Evolutionary conservation across 768 basidiomycete genomes (phyloP), one percentile per base, ranked within the genome.

Genomic region (Pleurotus cornucopiae): DNA sequence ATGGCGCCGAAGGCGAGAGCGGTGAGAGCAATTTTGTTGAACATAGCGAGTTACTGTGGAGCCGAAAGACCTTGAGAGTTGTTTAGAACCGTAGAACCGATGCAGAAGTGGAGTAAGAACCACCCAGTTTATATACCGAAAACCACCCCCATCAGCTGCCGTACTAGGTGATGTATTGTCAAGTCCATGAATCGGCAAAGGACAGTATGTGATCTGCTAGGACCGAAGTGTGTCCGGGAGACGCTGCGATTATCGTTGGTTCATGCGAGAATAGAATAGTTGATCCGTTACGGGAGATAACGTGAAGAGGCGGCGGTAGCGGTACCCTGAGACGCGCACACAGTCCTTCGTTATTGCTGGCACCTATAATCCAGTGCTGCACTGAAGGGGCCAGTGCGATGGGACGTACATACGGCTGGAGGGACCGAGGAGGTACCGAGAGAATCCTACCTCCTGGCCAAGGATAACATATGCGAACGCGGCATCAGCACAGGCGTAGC

Each of bases 1-100:
- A 73, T 68, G 51, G 76, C 65, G 51, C 67, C 58, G 58, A 72
- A 58, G 21, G 72, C 62, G 58, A 71, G 65, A 49, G 69, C 60
- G 60, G 71, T 49, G 58, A 77, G 70, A 61, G 72, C 63, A 39
- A 63, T 60, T 57, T 69, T 59, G 56, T 60, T 67, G 62, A 74
- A 71, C 74, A 77, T 77, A 41, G 16, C 38, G 51, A 25, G 41
- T 12, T 18, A 30, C 13, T 3, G 38, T n/a, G 16, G 21, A 48
- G 25, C 30, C 16, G 30, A 34, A 14, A 4, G 49, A 46, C 11
- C 13, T 39, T 18, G 16, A 16, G 21, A 53, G 38, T 53, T 16
- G 51, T 23, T 14, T 6, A 40, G 21, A 38, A 38, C 51, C 37
- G 51, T 41, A 39, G 51, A 53, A 53, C 51, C 51, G 51, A 53